A percentile compares a stretch with the other conserved stretches of the same genome.
These are phyloP conservation scores for Rugonectria rugulosa DNA, from an alignment of 2,329 filamentous ascomycete species.

Conservation along the genomic window DNA sequence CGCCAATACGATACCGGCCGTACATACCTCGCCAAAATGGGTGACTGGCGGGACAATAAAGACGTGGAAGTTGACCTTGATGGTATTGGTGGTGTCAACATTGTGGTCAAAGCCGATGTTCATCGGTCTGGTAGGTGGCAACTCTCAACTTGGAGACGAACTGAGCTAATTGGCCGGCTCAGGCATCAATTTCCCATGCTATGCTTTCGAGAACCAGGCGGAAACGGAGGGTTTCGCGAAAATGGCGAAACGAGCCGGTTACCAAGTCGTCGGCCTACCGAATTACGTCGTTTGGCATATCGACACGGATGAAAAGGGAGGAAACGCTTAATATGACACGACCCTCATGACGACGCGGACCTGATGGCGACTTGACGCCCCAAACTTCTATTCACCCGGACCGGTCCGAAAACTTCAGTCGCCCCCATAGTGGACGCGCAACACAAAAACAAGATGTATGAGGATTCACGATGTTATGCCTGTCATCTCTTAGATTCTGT, in stretches of 20 bases:
- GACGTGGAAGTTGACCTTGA: constrained; percentile 93
- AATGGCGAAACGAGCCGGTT: constrained; percentile 97
- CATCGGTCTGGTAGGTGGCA: constrained; percentile 82
- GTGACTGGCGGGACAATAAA: constrained; percentile 91
- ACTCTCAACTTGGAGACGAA: not conserved
- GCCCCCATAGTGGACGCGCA: constrained; percentile 26
- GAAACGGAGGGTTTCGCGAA: constrained; percentile 99
- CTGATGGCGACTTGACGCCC: constrained; percentile 28
- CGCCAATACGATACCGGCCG: constrained; percentile 92
- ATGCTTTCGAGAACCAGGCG: constrained; percentile 97
- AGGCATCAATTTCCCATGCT: constrained; percentile 98
- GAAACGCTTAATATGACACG: constrained; percentile 64
- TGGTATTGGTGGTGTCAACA: constrained; percentile 96
- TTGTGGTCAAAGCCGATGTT: constrained; percentile 96
- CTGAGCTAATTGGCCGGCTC: constrained; percentile 34
- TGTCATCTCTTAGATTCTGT: constrained; percentile 19
- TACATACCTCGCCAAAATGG: constrained; percentile 88
- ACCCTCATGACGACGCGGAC: constrained; percentile 12
- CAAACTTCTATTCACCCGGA: constrained; percentile 28
- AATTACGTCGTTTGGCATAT: constrained; percentile 99
- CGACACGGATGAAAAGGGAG: constrained; percentile 93
- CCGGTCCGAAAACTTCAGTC: constrained; percentile 26
- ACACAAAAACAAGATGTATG: constrained; percentile 28
- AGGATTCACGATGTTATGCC: constrained; percentile 37
- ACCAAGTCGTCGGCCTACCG: constrained; percentile 88